Base-by-base conservation (phyloP, 345 rosid species). In the Balakata baccata region DNA sequence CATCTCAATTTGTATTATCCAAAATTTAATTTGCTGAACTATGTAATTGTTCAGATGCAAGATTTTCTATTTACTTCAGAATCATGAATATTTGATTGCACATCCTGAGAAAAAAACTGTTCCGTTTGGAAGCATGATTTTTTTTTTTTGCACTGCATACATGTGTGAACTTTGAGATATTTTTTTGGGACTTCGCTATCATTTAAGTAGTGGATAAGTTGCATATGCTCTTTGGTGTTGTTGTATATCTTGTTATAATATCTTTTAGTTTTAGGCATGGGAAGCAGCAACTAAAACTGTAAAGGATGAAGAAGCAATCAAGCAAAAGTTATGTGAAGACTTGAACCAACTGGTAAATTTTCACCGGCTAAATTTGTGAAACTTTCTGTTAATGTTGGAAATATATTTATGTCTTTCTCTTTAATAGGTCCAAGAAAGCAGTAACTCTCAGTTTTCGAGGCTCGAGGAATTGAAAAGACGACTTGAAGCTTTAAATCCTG, bases 261-360 rank as follows among this genome's bases (percentile, higher is more conserved):
- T 65, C 64, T 20, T 58, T 23, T 58, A 58, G 62, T 65, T 73
- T 64, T 71, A 90, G 95, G 86, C 62, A n/a, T 92, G 85, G 90
- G 95, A 90, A 85, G 90, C 82, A 66, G 93, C 97, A 46, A 64
- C 80, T 51, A 83, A 85, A 81, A 85, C 81, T 63, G 81, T 90
- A 76, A 82, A 74, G 84, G 93, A 90, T 61, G 97, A 92, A 84
- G 98, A 92, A 84, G 89, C 78, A 79, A 6, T 75, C 47, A 94
- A 94, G 76, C 91, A 94, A 84, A 87, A 81, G 80, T 84, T 94
- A 60, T 92, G 97, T 46, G 93, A 89, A 57, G 97, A 92, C 82
- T 82, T 94, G 79, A 89, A 84, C 78, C 73, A 84, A 64, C 82
- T 92, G 97, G 97, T 92, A 88, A 53, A 67, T 77, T 72, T 67